These are phyloP conservation scores for Parastagonospora nodorum DNA, from an alignment of 2,329 filamentous ascomycete genomes.

Conservation along the genomic window DNA sequence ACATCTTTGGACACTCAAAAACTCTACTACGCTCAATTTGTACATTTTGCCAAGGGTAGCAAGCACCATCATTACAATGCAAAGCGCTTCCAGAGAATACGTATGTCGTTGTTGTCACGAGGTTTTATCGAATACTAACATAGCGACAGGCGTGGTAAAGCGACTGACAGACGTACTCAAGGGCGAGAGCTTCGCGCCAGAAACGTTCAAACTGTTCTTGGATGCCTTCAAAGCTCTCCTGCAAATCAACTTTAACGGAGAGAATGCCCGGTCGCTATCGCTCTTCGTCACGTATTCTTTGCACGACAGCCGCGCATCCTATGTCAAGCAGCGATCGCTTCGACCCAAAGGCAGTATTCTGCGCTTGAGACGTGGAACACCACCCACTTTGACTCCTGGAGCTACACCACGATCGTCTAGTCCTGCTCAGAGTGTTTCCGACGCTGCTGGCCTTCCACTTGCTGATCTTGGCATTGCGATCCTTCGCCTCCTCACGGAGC, in stretches of 20 bases:
- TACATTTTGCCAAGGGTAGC: conserved; percentile 85
- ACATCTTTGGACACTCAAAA: conserved; percentile 77
- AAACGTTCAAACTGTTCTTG: conserved; percentile 77
- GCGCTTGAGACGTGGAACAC: conserved; percentile 36
- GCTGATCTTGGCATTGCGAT: conserved; percentile 75
- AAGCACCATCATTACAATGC: conserved; percentile 93
- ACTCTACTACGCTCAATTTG: conserved; percentile 91
- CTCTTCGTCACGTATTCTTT: conserved; percentile 93
- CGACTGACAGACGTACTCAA: conserved; percentile 89
- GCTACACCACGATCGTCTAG: conserved; percentile 39
- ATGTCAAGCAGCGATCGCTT: conserved; percentile 41
- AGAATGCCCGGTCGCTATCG: conserved; percentile 83
- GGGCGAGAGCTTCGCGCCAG: conserved; percentile 73
- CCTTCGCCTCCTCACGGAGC: conserved; percentile 74
- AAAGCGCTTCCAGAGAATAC: conserved; percentile 84
- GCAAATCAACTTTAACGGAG: conserved; percentile 78
- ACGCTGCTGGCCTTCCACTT: conserved; percentile 54
- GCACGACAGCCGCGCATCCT: conserved; percentile 63
- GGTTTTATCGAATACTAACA: conserved; percentile 21
- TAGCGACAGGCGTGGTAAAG: conserved; percentile 76
- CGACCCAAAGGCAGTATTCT: conserved; percentile 41
- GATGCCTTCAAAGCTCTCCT: conserved; percentile 79
- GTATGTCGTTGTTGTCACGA: conserved; percentile 59
- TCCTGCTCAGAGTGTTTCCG: conserved; percentile 26
- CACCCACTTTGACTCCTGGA: conserved; percentile 33